Evolutionary conservation across 345 rosid genomes (phyloP).

Genomic region (Brassica nigra): DNA sequence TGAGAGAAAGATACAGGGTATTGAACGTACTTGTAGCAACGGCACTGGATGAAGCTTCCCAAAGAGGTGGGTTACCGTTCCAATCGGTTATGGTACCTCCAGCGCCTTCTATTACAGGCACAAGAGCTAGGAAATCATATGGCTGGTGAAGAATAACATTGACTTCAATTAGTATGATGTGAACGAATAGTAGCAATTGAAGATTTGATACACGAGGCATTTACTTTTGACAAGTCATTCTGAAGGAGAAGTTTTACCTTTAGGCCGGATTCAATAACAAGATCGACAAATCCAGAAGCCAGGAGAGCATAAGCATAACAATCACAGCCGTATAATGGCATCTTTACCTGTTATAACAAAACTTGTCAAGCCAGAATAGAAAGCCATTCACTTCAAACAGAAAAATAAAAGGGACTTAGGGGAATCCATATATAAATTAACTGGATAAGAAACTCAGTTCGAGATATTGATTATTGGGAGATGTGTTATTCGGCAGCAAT

Average conservation of each 20-base stretch:
- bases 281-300: conserved; percentile 96
- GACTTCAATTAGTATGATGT: conserved; percentile 15
- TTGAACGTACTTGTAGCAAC: conserved; percentile 56
- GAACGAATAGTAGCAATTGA: not conserved
- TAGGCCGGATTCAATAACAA: conserved; percentile 88
- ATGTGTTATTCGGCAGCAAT: not conserved
- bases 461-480: conserved; percentile 1
- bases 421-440: not conserved
- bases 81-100: conserved; percentile 90
- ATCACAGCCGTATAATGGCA: conserved; percentile 93
- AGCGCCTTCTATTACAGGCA: conserved; percentile 91
- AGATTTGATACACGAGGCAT: conserved; percentile 11
- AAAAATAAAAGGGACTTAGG: conserved; percentile 16
- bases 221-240: conserved; percentile 18
- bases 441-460: conserved; percentile 7
- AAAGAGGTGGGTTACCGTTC: conserved; percentile 65
- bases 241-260: conserved; percentile 54
- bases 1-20: not conserved
- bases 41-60: conserved; percentile 78
- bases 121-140: conserved; percentile 82
- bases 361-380: conserved; percentile 25
- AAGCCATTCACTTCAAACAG: not conserved
- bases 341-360: conserved; percentile 64
- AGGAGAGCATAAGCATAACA: conserved; percentile 96
- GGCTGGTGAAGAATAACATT: conserved; percentile 53